Base-by-base conservation (phyloP, 2,329 filamentous ascomycete species). In the Aciculosporium take region DNA sequence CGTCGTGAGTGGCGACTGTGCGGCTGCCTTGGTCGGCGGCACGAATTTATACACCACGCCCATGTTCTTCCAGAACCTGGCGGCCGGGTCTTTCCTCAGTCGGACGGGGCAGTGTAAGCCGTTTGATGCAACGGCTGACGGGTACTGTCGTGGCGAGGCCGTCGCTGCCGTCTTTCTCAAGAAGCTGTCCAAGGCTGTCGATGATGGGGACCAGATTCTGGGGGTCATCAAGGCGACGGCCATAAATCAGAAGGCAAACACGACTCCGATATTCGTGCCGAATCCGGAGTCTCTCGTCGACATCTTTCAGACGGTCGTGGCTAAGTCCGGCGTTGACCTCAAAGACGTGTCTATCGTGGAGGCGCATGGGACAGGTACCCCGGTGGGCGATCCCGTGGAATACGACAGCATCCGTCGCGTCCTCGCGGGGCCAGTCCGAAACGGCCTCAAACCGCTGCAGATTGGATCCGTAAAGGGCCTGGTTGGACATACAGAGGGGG, bases 291-390 rank as follows among this genome's bases (percentile, higher is more conserved):
- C 82, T 0, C 84, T 91, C 58, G 76, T 81, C n/a, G 66, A 72
- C 42, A 63, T 89, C 5, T 89, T 82, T 51, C 72, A 72, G 41
- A 68, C 74, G 28, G 77, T 91, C 27, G 68, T 88, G 1, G 71
- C 79, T 35, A 76, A 79, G 35, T 79, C 82, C 32, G 79, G 80
- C 45, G 71, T 88, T 21, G 79, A 87, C 52, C 81, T 84, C 2
- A 71, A 76, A 40, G 81, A 86, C 48, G 72, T 93, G 36, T 77
- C 78, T 58, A 89, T 88, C 52, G 81, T 91, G 5, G 85, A 93
- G 61, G 86, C 89, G 76, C 85, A 93, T 58, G 85, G 86, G 8
- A 93, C 85, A 2, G 86, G 85, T 32, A 93, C 85, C 0, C 83
- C 89, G 57, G 84, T 83, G 31, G 85, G 85, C 46, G 85, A 93